Base-by-base conservation (phyloP, 2,329 filamentous ascomycete species). In the Fonsecaea nubica region DNA sequence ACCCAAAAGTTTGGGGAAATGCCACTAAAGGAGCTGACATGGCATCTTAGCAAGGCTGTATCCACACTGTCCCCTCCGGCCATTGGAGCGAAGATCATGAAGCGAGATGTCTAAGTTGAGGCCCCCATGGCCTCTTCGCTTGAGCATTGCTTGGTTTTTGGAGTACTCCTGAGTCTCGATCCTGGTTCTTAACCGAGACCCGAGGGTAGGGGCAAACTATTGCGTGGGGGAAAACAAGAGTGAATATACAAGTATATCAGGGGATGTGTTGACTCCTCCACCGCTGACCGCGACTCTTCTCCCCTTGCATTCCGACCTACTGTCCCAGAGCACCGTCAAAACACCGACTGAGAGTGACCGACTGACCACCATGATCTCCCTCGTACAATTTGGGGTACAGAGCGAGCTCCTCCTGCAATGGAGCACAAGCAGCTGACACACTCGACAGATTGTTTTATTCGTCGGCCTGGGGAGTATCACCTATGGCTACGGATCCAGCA, bases 401-500 rank as follows among this genome's bases (percentile, higher is more conserved):
- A 12, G 5, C 21, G 10, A 25, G 21, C 18, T 25, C 3, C 21
- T 13, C 18, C 8, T 30, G 2, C 21, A 9, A 13, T 30, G 25
- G 21, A 54, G 30, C 15, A 25, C 3, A 18, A 30, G 21, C 21
- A 8, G 21, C 21, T 50, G 12, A 50, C 45, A 15, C 45, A 18
- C 5, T 21, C 10, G 21, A 6, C 36, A 38, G 32, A 59, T 54
- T 33, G 45, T 58, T 18, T 30, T 52, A 6, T 54, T 58, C 25
- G 42, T 64, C 13, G 56, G 32, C 53, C 30, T 58, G 9, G 62
- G 57, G 15, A 53, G 35, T 18, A 35, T 58, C 9, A 61, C 62
- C 32, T 74, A 71, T 67, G 73, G 74, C 40, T 76, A 76, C 64
- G 64, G 72, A n/a, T 68, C 74, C 59, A 73, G 74, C 9, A 72